A percentile compares a stretch with the other conserved stretches of the same genome.
Evolutionary conservation across 2,329 filamentous ascomycete species (phyloP).

Genomic region (Neonectria punicea): DNA sequence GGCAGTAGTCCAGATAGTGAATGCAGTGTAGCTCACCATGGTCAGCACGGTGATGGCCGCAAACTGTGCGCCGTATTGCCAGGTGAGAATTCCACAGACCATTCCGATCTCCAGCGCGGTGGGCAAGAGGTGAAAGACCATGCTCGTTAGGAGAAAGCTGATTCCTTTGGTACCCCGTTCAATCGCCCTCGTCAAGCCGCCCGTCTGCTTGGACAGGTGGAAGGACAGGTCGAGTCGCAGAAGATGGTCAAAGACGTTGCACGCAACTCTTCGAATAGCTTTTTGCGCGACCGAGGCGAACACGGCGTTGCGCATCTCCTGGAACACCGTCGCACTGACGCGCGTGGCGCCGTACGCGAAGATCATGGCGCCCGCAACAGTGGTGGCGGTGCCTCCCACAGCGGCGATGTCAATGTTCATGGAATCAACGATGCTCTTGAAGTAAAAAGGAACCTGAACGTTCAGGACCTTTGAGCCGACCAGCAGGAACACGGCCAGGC

Average conservation of each 20-base stretch:
- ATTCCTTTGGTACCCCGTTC: conserved; percentile 98
- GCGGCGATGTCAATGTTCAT: conserved; percentile 97
- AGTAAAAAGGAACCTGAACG: conserved; percentile 98
- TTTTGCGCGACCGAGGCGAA: conserved; percentile 98
- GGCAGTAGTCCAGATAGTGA: conserved; percentile 94
- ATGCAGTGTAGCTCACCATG: conserved; percentile 95
- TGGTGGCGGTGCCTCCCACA: conserved; percentile 87
- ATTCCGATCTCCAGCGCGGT: conserved; percentile 93
- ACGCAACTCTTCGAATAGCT: conserved; percentile 89
- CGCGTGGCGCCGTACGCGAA: conserved; percentile 90
- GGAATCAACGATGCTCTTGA: conserved; percentile 96
- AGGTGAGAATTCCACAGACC: conserved; percentile 96
- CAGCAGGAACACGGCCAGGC: conserved; percentile 83
- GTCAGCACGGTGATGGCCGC: conserved; percentile 89
- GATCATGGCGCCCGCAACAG: conserved; percentile 91
- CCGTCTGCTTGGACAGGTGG: conserved; percentile 93
- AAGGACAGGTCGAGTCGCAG: conserved; percentile 91
- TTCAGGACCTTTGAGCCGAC: conserved; percentile 95
- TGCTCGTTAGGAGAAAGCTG: conserved; percentile 94
- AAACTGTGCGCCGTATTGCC: conserved; percentile 92
- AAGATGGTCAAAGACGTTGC: conserved; percentile 92
- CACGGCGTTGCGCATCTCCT: conserved; percentile 93
- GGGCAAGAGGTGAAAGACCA: conserved; percentile 97
- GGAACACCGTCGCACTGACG: conserved; percentile 88
- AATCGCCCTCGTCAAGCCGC: conserved; percentile 91